Percentiles rank a stretch among this genome's conserved stretches.
phyloP scores from a whole-genome alignment of 2,329 filamentous ascomycete genomes.

The Cladosporium oxysporum region DNA sequence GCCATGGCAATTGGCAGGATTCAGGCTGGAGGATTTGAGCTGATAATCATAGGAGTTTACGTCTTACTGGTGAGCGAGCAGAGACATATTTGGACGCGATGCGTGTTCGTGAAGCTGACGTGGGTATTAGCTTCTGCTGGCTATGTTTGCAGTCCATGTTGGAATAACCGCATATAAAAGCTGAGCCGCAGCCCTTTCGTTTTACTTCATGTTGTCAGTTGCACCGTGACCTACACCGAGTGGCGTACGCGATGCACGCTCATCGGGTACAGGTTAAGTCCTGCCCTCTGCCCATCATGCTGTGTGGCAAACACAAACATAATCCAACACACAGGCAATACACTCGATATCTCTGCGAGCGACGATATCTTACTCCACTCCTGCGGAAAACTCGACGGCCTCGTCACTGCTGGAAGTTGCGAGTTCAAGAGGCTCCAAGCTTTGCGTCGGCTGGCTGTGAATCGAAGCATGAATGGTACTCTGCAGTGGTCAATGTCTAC shows the following conservation, averaged over 20 bases:
- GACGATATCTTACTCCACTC: neutral
- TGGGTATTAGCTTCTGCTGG: conserved; percentile 24
- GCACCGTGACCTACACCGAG: neutral
- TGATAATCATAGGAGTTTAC: conserved; percentile 51
- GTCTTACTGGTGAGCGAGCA: conserved; percentile 50
- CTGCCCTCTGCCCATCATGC: neutral
- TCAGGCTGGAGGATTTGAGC: conserved; percentile 60
- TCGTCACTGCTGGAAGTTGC: neutral
- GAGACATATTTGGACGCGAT: neutral
- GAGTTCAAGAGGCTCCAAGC: neutral
- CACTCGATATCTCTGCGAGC: neutral
- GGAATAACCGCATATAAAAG: conserved; percentile 25
- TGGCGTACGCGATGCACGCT: neutral
- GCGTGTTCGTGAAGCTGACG: neutral
- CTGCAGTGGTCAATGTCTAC: neutral
- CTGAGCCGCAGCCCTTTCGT: neutral
- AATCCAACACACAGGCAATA: neutral
- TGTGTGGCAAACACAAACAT: neutral
- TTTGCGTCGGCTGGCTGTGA: neutral
- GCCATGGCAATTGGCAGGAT: conserved; percentile 60
- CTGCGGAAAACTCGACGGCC: neutral
- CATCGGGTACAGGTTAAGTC: neutral
- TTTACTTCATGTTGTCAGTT: neutral
- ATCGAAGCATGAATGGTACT: neutral
- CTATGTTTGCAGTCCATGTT: conserved; percentile 29